phyloP scores from a whole-genome alignment of 192 early-diverging fungal species.

The Coemansia erecta region DNA sequence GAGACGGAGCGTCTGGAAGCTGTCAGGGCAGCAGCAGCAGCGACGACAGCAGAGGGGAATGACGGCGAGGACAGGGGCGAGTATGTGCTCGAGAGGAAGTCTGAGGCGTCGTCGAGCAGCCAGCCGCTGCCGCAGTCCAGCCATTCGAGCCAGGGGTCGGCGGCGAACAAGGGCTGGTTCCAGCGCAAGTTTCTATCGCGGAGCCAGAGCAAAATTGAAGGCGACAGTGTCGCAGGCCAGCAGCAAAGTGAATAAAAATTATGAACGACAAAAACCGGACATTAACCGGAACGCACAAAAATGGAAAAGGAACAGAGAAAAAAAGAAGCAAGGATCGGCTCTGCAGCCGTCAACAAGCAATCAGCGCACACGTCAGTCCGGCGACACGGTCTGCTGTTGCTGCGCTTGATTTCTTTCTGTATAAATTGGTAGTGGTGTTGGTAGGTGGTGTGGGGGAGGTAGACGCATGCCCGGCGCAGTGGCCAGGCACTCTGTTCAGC shows the following conservation, averaged over 20 bases:
- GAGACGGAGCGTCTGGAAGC: constrained; percentile 2
- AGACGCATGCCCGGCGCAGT: constrained; percentile 18
- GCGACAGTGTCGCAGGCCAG: neutral
- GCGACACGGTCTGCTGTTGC: too few species aligned
- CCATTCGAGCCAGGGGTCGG: neutral
- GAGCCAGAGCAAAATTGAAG: neutral
- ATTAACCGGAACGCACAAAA: too few species aligned
- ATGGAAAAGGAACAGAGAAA: too few species aligned
- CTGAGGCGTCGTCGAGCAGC: neutral
- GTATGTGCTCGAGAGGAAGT: neutral
- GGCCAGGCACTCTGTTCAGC: constrained; percentile 24
- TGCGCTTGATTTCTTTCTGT: constrained; percentile 1
- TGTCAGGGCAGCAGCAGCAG: neutral
- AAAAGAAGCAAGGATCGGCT: too few species aligned
- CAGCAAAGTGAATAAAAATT: neutral
- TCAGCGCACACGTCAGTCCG: too few species aligned
- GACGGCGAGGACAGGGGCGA: neutral
- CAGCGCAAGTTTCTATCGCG: constrained; percentile 1
- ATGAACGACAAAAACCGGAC: neutral
- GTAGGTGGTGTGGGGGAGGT: too few species aligned
- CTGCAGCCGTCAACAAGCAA: too few species aligned
- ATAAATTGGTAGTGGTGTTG: neutral
- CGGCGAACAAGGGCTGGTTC: constrained; percentile 1
- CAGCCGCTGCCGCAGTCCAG: neutral
- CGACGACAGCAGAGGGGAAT: neutral